A percentile compares a stretch with the other conserved stretches of the same genome.
These are phyloP conservation scores for Harringtonia lauricola DNA, from an alignment of 2,329 filamentous ascomycete species.

Conservation along the genomic window DNA sequence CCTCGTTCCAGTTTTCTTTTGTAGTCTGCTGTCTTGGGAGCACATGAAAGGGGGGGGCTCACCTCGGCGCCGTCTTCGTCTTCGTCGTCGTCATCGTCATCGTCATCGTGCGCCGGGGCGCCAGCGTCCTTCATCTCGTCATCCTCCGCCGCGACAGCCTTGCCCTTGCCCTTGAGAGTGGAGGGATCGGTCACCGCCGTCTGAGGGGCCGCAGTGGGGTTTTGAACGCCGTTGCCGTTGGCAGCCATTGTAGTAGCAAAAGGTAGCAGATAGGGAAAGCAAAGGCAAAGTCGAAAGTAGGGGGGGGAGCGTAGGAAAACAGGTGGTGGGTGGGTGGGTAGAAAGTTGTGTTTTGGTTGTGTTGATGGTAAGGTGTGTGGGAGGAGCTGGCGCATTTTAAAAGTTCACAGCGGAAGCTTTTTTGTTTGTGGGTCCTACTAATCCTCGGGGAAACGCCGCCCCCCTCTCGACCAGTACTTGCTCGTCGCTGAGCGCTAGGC, in stretches of 20 bases:
- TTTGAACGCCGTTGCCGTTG: slow-evolving; percentile 35
- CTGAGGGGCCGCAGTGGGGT: slow-evolving; percentile 26
- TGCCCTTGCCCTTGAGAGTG: slow-evolving; percentile 65
- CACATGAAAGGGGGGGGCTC: slow-evolving; percentile 3
- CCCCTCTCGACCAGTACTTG: background rate
- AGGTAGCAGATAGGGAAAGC: background rate
- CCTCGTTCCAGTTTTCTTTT: too few relatives aligned
- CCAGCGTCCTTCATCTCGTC: slow-evolving; percentile 50
- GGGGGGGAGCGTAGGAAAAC: background rate
- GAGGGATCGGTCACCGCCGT: slow-evolving; percentile 16
- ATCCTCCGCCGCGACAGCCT: slow-evolving; percentile 47
- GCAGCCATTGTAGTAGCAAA: slow-evolving; percentile 28
- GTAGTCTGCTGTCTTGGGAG: background rate
- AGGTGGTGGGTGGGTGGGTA: background rate
- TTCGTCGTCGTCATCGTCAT: slow-evolving; percentile 56
- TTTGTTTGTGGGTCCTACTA: slow-evolving; percentile 1
- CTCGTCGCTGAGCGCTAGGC: background rate
- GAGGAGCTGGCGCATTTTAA: slow-evolving; percentile 4
- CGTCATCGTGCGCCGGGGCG: slow-evolving; percentile 66
- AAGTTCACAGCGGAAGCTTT: background rate
- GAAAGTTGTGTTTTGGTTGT: background rate
- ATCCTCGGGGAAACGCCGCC: slow-evolving; percentile 9
- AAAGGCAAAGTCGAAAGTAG: background rate
- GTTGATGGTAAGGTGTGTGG: too few relatives aligned
- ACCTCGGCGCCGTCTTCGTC: slow-evolving; percentile 46